phyloP scores from a whole-genome alignment of 2,329 filamentous ascomycete genomes.

The Aspergillus novoparasiticus region DNA sequence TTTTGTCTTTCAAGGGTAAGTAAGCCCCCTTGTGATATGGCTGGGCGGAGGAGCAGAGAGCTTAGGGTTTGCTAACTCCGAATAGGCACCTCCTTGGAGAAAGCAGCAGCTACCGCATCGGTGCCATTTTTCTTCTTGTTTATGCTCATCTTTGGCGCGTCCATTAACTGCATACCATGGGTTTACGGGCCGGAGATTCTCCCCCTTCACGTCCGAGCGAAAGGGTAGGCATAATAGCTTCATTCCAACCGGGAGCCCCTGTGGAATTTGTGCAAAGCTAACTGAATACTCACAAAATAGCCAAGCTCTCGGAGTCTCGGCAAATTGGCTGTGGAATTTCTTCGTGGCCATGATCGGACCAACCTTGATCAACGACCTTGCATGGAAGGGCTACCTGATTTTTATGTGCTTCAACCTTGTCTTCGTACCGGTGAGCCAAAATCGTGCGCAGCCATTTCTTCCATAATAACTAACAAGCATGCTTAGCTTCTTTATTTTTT shows the following conservation, averaged over 20 bases:
- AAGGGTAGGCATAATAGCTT: conserved; percentile 41
- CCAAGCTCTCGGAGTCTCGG: conserved; percentile 50
- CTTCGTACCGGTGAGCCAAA: conserved; percentile 37
- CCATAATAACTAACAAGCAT: not conserved
- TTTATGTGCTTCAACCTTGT: conserved; percentile 40
- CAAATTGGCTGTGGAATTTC: conserved; percentile 56
- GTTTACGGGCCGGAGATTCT: conserved; percentile 55
- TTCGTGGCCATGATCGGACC: conserved; percentile 44
- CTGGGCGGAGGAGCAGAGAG: not conserved
- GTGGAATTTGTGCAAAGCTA: not conserved
- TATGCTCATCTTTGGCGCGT: conserved; percentile 48
- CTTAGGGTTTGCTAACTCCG: not conserved
- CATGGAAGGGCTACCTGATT: conserved; percentile 40
- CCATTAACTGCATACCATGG: conserved; percentile 54
- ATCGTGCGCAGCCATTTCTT: not conserved
- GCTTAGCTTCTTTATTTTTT: conserved; percentile 48
- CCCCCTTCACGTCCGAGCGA: conserved; percentile 52
- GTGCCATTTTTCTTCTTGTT: conserved; percentile 54
- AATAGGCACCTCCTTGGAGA: conserved; percentile 33
- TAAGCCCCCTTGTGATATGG: conserved; percentile 1
- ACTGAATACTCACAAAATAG: conserved; percentile 15
- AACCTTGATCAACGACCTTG: conserved; percentile 33
- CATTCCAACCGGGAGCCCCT: conserved; percentile 2
- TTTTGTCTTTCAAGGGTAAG: conserved; percentile 47
- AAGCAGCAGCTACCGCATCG: conserved; percentile 48